These are phyloP conservation scores for Lepidium campestre DNA, from an alignment of 441 rosid species.

Conservation along the genomic window DNA sequence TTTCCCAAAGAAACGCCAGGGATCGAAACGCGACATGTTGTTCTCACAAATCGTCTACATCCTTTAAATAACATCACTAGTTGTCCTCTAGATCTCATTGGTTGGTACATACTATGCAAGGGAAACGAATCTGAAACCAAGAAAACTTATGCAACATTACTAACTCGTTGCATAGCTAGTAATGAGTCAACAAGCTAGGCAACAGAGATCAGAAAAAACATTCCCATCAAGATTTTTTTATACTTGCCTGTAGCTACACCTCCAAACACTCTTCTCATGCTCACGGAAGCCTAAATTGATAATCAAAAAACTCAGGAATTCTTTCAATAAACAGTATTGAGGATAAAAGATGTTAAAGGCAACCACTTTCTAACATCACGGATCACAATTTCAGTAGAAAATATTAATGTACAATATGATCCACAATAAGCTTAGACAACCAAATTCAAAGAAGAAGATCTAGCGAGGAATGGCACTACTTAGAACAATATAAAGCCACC, in stretches of 20 bases:
- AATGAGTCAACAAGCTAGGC: background rate
- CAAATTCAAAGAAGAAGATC: background rate
- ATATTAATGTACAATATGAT: too few species aligned
- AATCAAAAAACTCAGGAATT: too few species aligned
- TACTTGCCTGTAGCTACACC: constrained; percentile 34
- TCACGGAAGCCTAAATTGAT: constrained; percentile 24
- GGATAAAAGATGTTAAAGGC: background rate
- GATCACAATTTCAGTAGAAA: background rate
- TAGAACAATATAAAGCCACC: background rate
- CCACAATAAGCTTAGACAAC: background rate
- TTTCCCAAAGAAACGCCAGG: constrained; percentile 37
- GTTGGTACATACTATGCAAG: constrained; percentile 12
- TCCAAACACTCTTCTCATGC: constrained; percentile 27
- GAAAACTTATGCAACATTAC: background rate
- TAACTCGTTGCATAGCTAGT: background rate
- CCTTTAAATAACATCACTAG: constrained; percentile 18
- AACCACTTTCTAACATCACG: background rate
- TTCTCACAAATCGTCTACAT: constrained; percentile 38
- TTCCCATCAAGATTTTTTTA: background rate
- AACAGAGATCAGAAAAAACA: background rate
- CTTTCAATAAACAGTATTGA: background rate
- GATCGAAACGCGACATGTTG: constrained; percentile 42
- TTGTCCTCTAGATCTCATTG: constrained; percentile 20
- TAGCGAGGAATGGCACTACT: background rate
- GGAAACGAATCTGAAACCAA: constrained; percentile 28